Conservation (phyloP, 2,329 filamentous ascomycete genomes). For the Neopestalotiopsis sp. region DNA sequence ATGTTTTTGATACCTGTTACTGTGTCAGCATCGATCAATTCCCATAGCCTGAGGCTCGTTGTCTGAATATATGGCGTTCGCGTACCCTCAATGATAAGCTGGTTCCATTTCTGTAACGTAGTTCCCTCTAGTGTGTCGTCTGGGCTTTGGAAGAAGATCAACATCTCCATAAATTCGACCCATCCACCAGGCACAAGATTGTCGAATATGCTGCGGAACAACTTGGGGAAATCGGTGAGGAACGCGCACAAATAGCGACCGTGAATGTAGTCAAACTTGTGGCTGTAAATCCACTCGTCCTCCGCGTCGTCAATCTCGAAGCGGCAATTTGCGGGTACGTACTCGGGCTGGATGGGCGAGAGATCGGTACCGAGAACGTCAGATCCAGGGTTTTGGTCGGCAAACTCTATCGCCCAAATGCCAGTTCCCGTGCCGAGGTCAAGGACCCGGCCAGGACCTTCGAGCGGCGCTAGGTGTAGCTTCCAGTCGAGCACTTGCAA, state of each 20-base stretch:
- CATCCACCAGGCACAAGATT: constrained; percentile 46
- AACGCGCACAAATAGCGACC: constrained; percentile 54
- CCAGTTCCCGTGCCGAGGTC: constrained; percentile 59
- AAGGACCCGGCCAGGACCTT: constrained; percentile 45
- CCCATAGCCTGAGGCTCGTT: too few species aligned
- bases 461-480: constrained; percentile 49
- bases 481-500: constrained; percentile 45
- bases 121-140: constrained; percentile 37
- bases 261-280: constrained; percentile 61
- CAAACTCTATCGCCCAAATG: constrained; percentile 57
- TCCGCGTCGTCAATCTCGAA: constrained; percentile 62
- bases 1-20: constrained; percentile 21
- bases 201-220: constrained; percentile 51
- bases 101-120: constrained; percentile 32
- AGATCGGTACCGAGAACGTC: constrained; percentile 52
- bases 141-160: constrained; percentile 28
- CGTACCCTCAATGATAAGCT: constrained; percentile 29
- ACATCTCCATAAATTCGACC: constrained; percentile 43
- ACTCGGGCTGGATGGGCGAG: constrained; percentile 51
- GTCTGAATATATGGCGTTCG: neutral
- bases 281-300: constrained; percentile 53
- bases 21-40: constrained; percentile 4
- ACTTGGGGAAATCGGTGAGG: constrained; percentile 52
- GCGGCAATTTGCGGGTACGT: constrained; percentile 57
- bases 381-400: constrained; percentile 43